Evolutionary conservation across 345 rosid genomes (phyloP).

Genomic region (Tarenaya hassleriana): DNA sequence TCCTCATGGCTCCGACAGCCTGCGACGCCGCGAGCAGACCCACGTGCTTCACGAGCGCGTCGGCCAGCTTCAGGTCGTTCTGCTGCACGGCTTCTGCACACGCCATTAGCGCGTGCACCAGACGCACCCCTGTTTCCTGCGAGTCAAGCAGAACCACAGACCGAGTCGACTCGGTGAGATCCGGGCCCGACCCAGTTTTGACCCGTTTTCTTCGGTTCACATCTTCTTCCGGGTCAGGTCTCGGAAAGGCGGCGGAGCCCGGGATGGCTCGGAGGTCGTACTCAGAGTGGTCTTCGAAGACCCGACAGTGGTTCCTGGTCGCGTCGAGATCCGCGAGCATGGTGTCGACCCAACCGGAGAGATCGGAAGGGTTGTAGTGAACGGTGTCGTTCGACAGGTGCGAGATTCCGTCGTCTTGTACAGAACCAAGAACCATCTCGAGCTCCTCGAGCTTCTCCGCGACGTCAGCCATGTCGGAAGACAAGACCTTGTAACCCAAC

Average conservation of each 20-base stretch:
- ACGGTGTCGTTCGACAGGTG: conserved; percentile 48
- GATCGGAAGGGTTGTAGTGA: no score
- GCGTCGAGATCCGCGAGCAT: conserved; percentile 52
- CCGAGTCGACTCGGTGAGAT: conserved; percentile 34
- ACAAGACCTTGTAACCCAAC: conserved; percentile 70
- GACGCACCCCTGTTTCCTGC: conserved; percentile 78
- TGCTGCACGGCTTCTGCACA: conserved; percentile 84
- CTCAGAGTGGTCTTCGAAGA: conserved; percentile 39
- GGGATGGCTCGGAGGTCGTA: conserved; percentile 80
- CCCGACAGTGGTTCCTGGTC: conserved; percentile 20
- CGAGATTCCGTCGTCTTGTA: conserved; percentile 56
- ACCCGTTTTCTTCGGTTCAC: conserved; percentile 21
- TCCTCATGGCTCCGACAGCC: conserved; percentile 79
- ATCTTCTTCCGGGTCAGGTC: no score
- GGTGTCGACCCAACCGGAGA: conserved; percentile 59
- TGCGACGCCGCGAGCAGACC: conserved; percentile 64
- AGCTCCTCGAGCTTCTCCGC: conserved; percentile 84
- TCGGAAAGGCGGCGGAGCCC: conserved; percentile 55
- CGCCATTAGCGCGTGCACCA: conserved; percentile 77
- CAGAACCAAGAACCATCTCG: conserved; percentile 63
- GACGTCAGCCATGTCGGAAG: conserved; percentile 85
- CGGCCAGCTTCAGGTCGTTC: conserved; percentile 53
- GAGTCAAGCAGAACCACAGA: conserved; percentile 68
- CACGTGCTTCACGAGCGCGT: conserved; percentile 71
- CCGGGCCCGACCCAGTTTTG: background rate